Evolutionary conservation across 805 yeast species (phyloP), one percentile per base, ranked within the genome.

Genomic region (Jamesozyma piceae): DNA sequence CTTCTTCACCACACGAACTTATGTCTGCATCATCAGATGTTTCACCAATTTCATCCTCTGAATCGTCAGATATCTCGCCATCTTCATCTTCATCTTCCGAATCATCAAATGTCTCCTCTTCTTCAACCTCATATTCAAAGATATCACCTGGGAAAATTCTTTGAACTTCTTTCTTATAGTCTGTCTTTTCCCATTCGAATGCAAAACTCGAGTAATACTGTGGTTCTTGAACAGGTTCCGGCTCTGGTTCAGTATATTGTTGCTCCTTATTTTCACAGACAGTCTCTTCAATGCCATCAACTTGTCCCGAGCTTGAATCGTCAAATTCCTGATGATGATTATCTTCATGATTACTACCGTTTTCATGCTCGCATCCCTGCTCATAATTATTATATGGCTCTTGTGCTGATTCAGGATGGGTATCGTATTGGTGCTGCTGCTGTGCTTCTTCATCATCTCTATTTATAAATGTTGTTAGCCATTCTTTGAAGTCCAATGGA

Each of bases 51-150:
- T 11, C 34, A 14, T 27, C 30, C 3, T 37, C 30, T 13, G 10
- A 37, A n/a, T 32, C 41, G 3, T 26, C 32, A 9, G 28, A 24
- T n/a, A 20, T 26, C 3, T 6, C 31, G 13, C 19, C 28, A 22
- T 35, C 34, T 17, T 27, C 39, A 22, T 30, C 39, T 4, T 26
- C 32, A 4, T 31, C 35, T 31, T 38, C 39, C 2, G 18, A 22
- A 11, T 24, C 19, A 11, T 29, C 35, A 3, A 18, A 35, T 29
- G 15, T 35, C 8, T 41, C 19, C 14, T 13, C 9, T 24, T 33
- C 20, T 38, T 37, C 39, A 28, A 70, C 56, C n/a, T 73, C 77
- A 42, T 49, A 49, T 51, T 45, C 50, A 21, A 49, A 49, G 20
- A 49, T 43, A 22, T 45, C 45, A 20, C 27, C 51, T 5, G 51